These are phyloP conservation scores for Kuraishia molischiana DNA, from an alignment of 805 yeast species.

Conservation along the genomic window DNA sequence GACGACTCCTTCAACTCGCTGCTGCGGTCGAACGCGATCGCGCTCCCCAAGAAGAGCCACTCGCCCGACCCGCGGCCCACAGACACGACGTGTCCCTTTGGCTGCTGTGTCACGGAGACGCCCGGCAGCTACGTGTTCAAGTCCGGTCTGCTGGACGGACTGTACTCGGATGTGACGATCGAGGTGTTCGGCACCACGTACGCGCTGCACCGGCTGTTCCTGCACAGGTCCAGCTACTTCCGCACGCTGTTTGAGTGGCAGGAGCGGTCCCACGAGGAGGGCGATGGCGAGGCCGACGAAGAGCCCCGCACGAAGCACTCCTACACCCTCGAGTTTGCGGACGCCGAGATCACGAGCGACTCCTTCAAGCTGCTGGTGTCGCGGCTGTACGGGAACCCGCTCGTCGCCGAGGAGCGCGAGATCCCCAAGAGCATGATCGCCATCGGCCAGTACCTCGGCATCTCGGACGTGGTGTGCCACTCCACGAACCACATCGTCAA, in stretches of 20 bases:
- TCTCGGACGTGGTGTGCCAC: slow-evolving; percentile 31
- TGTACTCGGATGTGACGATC: slow-evolving; percentile 37
- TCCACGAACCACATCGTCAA: slow-evolving; percentile 30
- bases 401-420: slow-evolving; percentile 20
- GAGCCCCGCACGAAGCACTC: neutral
- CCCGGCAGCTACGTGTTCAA: slow-evolving; percentile 21
- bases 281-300: slow-evolving; percentile 1
- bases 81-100: slow-evolving; percentile 19
- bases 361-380: slow-evolving; percentile 40
- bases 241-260: slow-evolving; percentile 36
- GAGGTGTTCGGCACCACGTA: slow-evolving; percentile 35
- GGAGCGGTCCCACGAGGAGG: neutral
- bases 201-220: slow-evolving; percentile 33
- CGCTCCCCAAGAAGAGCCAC: no score
- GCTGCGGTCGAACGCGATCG: no score
- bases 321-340: slow-evolving; percentile 24
- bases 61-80: no score
- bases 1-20: no score
- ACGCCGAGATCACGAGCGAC: slow-evolving; percentile 28
- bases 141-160: slow-evolving; percentile 33
- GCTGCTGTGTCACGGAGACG: slow-evolving; percentile 14
- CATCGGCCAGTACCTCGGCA: slow-evolving; percentile 37
- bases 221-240: slow-evolving; percentile 38
- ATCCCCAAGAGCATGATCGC: slow-evolving; percentile 35
- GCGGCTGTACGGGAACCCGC: slow-evolving; percentile 33